phyloP scores from a whole-genome alignment of 192 early-diverging fungal species.

The Jimgerdemannia lactiflua region DNA sequence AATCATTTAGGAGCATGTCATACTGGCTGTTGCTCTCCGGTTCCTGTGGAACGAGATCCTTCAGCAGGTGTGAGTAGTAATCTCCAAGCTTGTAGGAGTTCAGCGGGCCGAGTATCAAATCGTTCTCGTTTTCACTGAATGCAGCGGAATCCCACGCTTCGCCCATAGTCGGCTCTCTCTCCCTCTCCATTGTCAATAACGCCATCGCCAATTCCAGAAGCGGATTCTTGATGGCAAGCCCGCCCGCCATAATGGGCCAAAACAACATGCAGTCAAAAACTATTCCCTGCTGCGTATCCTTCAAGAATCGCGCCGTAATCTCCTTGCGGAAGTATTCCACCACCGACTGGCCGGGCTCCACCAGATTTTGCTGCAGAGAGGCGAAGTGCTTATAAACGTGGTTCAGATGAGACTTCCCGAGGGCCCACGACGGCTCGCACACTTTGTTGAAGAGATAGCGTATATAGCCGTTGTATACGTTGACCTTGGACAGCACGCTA shows the following conservation, averaged over 20 bases:
- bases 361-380: not conserved
- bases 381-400: not conserved
- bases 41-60: too few relatives aligned
- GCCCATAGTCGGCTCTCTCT: not conserved
- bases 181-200: not conserved
- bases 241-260: not conserved
- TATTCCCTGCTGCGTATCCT: not conserved
- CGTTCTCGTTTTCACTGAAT: too few relatives aligned
- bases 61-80: too few relatives aligned
- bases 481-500: not conserved
- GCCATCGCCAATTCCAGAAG: not conserved
- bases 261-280: not conserved
- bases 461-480: not conserved
- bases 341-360: not conserved
- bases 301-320: not conserved
- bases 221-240: not conserved
- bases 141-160: not conserved
- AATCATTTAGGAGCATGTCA: too few relatives aligned
- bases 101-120: too few relatives aligned
- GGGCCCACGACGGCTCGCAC: not conserved
- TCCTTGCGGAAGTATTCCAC: not conserved
- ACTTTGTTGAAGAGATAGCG: not conserved
- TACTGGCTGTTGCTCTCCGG: too few relatives aligned
- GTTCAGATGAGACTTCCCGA: not conserved
- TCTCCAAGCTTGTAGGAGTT: too few relatives aligned